Percentiles rank a stretch among this genome's conserved stretches.
These are phyloP conservation scores for Vitis hybrid DNA, from an alignment of 177 flowering plant species.

Conservation along the genomic window DNA sequence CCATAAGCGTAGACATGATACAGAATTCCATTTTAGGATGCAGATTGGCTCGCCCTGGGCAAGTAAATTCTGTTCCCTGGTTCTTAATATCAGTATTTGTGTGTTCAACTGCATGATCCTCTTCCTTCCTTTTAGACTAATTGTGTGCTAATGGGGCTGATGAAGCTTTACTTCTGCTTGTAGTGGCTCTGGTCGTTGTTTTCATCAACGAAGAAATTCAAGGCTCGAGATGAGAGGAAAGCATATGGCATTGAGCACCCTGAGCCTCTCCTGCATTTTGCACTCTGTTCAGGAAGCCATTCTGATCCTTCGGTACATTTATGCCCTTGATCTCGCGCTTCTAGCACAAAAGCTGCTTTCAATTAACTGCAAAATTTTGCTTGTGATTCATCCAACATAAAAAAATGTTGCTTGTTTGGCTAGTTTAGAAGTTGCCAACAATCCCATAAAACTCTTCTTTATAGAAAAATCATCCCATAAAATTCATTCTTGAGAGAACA, in stretches of 20 bases:
- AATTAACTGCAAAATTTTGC: background rate
- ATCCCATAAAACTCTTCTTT: no score
- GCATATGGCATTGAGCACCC: conserved; percentile 41
- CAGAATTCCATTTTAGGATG: conserved; percentile 54
- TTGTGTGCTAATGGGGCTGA: conserved; percentile 5
- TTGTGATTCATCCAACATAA: background rate
- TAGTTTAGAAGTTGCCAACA: no score
- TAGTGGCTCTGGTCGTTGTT: conserved; percentile 55
- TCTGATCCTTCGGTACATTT: conserved; percentile 60
- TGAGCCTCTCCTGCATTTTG: conserved; percentile 56
- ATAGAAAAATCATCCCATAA: no score
- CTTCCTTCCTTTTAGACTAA: background rate
- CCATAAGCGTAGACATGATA: conserved; percentile 47
- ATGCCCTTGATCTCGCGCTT: background rate
- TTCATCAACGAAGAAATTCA: conserved; percentile 38
- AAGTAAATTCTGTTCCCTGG: conserved; percentile 27
- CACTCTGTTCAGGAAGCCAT: conserved; percentile 52
- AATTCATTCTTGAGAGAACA: no score
- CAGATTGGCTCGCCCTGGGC: conserved; percentile 56
- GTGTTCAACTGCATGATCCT: background rate
- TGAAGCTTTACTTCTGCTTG: conserved; percentile 5
- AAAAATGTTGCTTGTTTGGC: background rate
- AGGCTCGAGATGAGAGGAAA: conserved; percentile 31
- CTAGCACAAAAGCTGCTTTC: background rate
- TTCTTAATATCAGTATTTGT: background rate